A percentile compares a stretch with the other conserved stretches of the same genome.
Evolutionary conservation across 169 alveolate species (phyloP).

Genomic region (Eimeria praecox): DNA sequence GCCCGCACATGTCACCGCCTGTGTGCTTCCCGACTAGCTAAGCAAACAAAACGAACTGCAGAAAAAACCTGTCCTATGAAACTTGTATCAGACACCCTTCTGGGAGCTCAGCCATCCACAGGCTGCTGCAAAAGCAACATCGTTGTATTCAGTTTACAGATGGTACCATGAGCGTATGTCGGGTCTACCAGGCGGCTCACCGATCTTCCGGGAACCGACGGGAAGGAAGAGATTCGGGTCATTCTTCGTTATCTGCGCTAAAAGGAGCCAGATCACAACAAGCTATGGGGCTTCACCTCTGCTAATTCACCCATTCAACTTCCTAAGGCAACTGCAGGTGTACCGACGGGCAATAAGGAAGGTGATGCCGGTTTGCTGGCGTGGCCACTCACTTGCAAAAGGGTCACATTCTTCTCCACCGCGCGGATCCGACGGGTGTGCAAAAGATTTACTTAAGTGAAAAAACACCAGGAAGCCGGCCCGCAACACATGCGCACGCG

Average conservation of each 20-base stretch:
- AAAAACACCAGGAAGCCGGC: neutral
- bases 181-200: constrained; percentile 16
- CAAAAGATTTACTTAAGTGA: constrained; percentile 56
- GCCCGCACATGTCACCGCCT: neutral
- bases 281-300: neutral
- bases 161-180: neutral
- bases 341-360: neutral
- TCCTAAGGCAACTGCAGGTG: neutral
- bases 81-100: neutral
- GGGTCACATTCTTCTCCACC: constrained; percentile 70
- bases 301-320: no score
- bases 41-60: neutral
- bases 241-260: constrained; percentile 59
- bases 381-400: constrained; percentile 55
- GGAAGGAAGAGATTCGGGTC: constrained; percentile 52
- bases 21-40: neutral
- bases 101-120: neutral
- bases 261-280: neutral
- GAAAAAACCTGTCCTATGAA: neutral
- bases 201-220: constrained; percentile 52
- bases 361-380: neutral
- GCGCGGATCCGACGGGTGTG: constrained; percentile 79
- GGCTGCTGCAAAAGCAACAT: neutral
- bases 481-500: neutral
- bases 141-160: neutral